Evolutionary conservation across 352 stramenopile species (phyloP), one percentile per base, ranked within the genome.

Genomic region (Pythium pectinolyticum): DNA sequence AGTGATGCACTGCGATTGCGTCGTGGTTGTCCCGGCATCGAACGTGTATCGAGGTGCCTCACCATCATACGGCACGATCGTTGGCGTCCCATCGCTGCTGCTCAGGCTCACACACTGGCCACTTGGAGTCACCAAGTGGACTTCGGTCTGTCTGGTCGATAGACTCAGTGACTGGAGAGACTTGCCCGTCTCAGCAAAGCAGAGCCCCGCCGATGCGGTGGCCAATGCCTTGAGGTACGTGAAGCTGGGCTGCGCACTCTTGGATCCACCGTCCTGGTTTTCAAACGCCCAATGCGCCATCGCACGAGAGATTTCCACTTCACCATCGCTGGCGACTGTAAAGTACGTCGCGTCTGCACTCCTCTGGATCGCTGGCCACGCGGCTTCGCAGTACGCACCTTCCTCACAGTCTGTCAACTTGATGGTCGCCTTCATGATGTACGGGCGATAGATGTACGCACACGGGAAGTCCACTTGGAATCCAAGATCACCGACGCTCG

Each of bases 281-380:
- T 64, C 57, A 32, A 64, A 64, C 12, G 57, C 57, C 57, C 57
- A 64, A 47, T 64, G 57, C 19, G 57, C 57, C 37, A 64, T 57
- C 25, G 57, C 34, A 31, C 57, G 57, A 5, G 57, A 64, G 14
- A 55, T 57, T 37, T 64, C 15, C 9, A 64, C 28, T 4, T 19
- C 28, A 10, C 57, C 57, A 28, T 24, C 54, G 11, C 22, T 64
- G 0, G 57, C 25, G 27, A 64, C 57, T 8, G 34, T 46, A 28
- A 57, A 64, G 34, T 57, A 64, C 19, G 57, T 45, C 15, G 34
- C 43, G 35, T 64, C 57, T 1, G 34, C 35, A 5, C 34, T 35
- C 47, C 43, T 57, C n/a, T 64, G 14, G 47, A 64, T 57, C 27
- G 57, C 57, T 20, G 57, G 34, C 57, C 57, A 64, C 19, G 57